phyloP scores from a whole-genome alignment of 352 stramenopile genomes.

The Globisporangium carolinianum region DNA sequence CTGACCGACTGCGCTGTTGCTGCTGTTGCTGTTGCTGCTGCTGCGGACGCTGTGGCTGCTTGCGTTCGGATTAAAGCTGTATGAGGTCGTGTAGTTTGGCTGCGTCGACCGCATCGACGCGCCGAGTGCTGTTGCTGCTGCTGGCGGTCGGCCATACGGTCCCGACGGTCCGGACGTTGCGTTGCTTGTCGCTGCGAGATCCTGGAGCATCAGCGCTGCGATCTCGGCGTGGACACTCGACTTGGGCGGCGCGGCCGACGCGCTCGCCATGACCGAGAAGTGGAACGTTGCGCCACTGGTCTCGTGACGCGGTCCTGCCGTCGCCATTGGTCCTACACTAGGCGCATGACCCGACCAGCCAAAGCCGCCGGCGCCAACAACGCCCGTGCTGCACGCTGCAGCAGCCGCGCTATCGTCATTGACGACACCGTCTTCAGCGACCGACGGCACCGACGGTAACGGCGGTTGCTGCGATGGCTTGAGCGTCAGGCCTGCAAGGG shows the following conservation, averaged over 20 bases:
- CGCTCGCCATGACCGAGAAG: conserved; percentile 10
- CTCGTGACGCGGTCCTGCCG: neutral
- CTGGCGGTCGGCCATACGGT: conserved; percentile 9
- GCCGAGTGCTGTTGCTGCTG: neutral
- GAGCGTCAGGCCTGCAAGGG: conserved; percentile 36
- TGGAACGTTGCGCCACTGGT: conserved; percentile 7
- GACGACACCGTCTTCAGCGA: conserved; percentile 11
- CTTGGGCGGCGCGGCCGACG: neutral
- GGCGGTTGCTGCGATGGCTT: conserved; percentile 9
- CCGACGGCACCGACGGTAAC: conserved; percentile 4
- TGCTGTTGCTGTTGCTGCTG: neutral
- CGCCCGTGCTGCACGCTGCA: neutral
- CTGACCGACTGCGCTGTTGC: neutral
- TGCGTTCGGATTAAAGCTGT: neutral
- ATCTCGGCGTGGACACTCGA: conserved; percentile 13
- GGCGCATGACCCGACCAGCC: conserved; percentile 3
- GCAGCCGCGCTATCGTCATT: conserved; percentile 1
- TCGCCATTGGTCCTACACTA: too few relatives aligned
- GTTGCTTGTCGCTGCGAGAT: conserved; percentile 3
- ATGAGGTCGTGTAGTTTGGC: neutral
- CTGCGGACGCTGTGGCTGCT: neutral
- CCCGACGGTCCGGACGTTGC: neutral
- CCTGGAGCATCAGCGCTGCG: conserved; percentile 11
- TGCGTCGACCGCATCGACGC: neutral
- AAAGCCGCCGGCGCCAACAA: neutral